Evolutionary conservation across 192 early-diverging fungal species (phyloP), one percentile per base, ranked within the genome.

Genomic region (Dimargaris cristalligena): DNA sequence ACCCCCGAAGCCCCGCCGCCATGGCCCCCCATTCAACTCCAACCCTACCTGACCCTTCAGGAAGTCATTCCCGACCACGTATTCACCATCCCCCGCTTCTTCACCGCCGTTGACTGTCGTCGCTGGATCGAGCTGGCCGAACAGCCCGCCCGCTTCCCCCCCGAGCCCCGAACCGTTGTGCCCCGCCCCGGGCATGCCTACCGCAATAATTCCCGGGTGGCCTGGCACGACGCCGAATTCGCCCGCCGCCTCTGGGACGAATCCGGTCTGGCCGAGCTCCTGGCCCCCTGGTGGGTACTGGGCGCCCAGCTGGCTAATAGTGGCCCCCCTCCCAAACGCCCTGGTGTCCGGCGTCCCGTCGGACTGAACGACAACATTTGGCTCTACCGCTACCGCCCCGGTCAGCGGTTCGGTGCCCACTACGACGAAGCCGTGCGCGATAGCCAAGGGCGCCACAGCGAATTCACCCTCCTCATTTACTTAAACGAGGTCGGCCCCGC

Each of bases 341-440:
- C 65, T 63, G 65, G 62, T 56, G 38, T 63, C 64, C 9, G 61
- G 57, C 70, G 59, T 30, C 74, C 79, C 0, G 73, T 67, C 0
- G 77, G 77, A 0, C 60, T 81, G 46, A 67, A 74, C 38, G 71
- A 71, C 9, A 78, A 77, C 70, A 76, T 81, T 33, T 71, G 77
- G 9, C 68, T 81, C n/a, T 81, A 81, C 58, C 63, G 79, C 13
- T 81, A 81, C 58, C 73, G 73, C n/a, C 70, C 72, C 1, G 77
- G 77, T 0, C 71, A 81, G 62, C 69, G 72, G 9, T 81, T 81
- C 41, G 79, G 74, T 25, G 72, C 72, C 30, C 79, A 81, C 62
- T 81, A 81, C 23, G 79, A 81, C 58, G 79, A 81, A 57, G 71
- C 72, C 18, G 74, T 78, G 20, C 65, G 65, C 45, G 77, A 79